Conservation (phyloP, 768 basidiomycete species). For the Hygrocybe punicea region DNA sequence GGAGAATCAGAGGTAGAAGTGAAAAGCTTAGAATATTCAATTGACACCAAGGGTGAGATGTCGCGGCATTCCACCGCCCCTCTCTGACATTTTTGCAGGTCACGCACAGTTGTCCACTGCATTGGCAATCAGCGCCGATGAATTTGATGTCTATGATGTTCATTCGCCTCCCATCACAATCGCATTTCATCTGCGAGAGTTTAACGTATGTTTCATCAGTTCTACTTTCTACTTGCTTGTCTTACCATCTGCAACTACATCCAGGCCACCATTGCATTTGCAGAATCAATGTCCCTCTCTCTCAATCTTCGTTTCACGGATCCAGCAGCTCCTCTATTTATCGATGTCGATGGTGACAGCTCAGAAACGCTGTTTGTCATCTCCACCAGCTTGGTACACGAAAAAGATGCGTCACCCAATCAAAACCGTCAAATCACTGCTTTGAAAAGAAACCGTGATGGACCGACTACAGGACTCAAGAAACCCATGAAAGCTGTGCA, state of each 20-base stretch:
- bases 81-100: slow-evolving; percentile 37
- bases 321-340: slow-evolving; percentile 68
- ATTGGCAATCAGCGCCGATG: slow-evolving; percentile 69
- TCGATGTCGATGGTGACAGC: slow-evolving; percentile 69
- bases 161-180: slow-evolving; percentile 60
- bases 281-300: slow-evolving; percentile 62
- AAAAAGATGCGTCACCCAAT: slow-evolving; percentile 27
- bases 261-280: slow-evolving; percentile 77
- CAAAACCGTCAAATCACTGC: slow-evolving; percentile 7
- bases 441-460: slow-evolving; percentile 41
- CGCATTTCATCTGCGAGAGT: slow-evolving; percentile 79
- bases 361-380: slow-evolving; percentile 70
- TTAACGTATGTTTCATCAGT: slow-evolving; percentile 52
- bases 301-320: slow-evolving; percentile 76
- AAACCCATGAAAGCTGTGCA: slow-evolving; percentile 56
- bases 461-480: slow-evolving; percentile 31
- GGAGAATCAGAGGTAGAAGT: slow-evolving; percentile 63
- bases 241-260: background rate
- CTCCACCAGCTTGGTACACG: slow-evolving; percentile 65
- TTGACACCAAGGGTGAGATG: slow-evolving; percentile 58
- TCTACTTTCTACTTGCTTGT: background rate
- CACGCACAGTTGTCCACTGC: slow-evolving; percentile 69
- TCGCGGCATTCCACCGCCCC: background rate
- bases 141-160: slow-evolving; percentile 77
- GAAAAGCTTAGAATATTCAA: slow-evolving; percentile 62